Base-by-base conservation (phyloP, 352 stramenopile species). In the Saprolegnia diclina region DNA sequence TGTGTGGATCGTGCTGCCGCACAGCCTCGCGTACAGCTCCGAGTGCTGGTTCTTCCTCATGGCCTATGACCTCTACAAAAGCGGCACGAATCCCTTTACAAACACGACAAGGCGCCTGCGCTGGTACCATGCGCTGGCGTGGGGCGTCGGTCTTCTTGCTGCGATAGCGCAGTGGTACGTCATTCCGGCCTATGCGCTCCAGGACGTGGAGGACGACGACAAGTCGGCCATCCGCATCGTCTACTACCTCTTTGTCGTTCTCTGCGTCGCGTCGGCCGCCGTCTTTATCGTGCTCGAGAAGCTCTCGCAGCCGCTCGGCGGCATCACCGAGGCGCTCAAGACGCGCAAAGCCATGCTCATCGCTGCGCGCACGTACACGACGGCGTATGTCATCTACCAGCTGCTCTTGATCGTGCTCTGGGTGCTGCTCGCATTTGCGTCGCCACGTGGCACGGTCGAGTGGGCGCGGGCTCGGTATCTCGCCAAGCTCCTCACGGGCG, bases 41-140 rank as follows among this genome's bases (percentile, higher is more conserved):
- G 84, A 92, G 74, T 92, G 86, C 73, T 95, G 86, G 83, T 94
- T 96, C 69, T 77, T 95, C 50, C 84, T 78, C 67, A 91, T 96
- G 80, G 82, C 88, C 13, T 82, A 93, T 22, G 90, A 94, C 52
- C 64, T 96, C 44, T 91, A 93, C 69, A 80, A 90, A 54, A 91
- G 83, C 72, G 80, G 81, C 21, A 95, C 86, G 18, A 95, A 95
- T 69, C 88, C 88, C 48, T 96, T 96, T 73, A 90, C 82, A 48
- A 93, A 94, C 65, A 78, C 90, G 56, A 77, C 82, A 68, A 73
- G 80, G 22, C 94, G 88, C 67, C 73, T 89, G 66, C 75, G 77
- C 19, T 79, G 75, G 62, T 95, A 92, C 57, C 85, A 94, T 74
- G 71, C 71, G 22, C 90, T 93, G 55, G 88, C 84, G 0, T 94